phyloP scores from a whole-genome alignment of 2,329 filamentous ascomycete genomes.

The Aspergillus glaucus region DNA sequence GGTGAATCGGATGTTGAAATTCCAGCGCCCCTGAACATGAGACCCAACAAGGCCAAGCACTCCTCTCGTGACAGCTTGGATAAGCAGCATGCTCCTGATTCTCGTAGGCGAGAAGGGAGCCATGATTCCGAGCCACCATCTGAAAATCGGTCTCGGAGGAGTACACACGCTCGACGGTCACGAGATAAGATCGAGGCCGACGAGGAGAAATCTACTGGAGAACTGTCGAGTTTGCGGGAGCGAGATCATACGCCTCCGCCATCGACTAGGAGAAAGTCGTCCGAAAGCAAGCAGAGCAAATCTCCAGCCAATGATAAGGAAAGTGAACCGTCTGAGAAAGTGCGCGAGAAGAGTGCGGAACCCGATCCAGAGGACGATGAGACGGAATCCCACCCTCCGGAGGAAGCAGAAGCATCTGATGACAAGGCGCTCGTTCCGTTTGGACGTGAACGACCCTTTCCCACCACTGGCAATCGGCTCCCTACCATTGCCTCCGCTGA shows the following conservation, averaged over 20 bases:
- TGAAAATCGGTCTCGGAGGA: conserved; percentile 21
- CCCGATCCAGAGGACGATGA: conserved; percentile 6
- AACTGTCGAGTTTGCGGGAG: neutral
- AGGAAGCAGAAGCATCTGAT: conserved; percentile 32
- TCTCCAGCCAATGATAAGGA: conserved; percentile 10
- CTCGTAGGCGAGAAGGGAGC: conserved; percentile 14
- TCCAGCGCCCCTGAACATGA: conserved; percentile 37
- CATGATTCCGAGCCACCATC: conserved; percentile 19
- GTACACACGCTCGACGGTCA: conserved; percentile 15
- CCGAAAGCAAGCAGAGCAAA: conserved; percentile 8
- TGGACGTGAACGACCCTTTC: conserved; percentile 41
- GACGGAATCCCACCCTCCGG: conserved; percentile 23
- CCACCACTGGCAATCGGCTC: conserved; percentile 48
- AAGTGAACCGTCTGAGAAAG: conserved; percentile 8
- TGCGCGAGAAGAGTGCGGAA: conserved; percentile 19
- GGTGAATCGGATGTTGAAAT: conserved; percentile 29
- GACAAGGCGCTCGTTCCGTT: conserved; percentile 36
- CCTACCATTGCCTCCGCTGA: conserved; percentile 56
- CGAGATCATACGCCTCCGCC: conserved; percentile 1
- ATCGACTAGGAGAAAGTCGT: conserved; percentile 8
- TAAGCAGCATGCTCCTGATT: too few relatives aligned
- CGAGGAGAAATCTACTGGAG: conserved; percentile 6
- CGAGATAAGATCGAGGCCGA: conserved; percentile 13
- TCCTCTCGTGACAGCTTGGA: conserved; percentile 5
- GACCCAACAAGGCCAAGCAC: conserved; percentile 30